These are phyloP conservation scores for Vachellia pachyceras DNA, from an alignment of 306 rosid species.

Conservation along the genomic window DNA sequence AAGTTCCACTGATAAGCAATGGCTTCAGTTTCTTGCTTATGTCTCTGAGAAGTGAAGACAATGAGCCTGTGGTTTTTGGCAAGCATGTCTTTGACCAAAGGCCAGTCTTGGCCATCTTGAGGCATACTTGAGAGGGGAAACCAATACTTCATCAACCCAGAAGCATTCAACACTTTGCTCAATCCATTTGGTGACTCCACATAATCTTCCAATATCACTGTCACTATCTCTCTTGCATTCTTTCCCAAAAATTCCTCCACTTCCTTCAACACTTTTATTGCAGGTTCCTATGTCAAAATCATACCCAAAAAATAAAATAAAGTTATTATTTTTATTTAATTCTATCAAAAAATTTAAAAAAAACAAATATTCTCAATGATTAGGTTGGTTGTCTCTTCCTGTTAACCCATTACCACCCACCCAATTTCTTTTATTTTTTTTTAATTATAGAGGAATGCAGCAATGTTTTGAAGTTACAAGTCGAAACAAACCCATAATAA, in stretches of 20 bases:
- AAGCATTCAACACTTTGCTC: constrained; percentile 32
- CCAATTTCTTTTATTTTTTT: too few species aligned
- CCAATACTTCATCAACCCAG: constrained; percentile 54
- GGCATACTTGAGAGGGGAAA: constrained; percentile 42
- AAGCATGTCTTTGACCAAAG: constrained; percentile 47
- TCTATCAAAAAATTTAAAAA: too few species aligned
- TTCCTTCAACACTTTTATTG: constrained; percentile 49
- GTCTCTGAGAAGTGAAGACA: constrained; percentile 45
- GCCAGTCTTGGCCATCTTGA: constrained; percentile 43
- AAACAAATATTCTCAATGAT: too few species aligned
- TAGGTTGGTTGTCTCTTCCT: too few species aligned
- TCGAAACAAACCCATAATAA: too few species aligned
- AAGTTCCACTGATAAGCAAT: constrained; percentile 39
- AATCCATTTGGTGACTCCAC: constrained; percentile 47
- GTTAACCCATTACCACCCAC: too few species aligned
- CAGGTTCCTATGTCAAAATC: constrained; percentile 39
- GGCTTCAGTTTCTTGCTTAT: constrained; percentile 50
- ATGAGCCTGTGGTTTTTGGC: constrained; percentile 44
- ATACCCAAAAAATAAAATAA: not conserved
- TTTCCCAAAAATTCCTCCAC: constrained; percentile 40
- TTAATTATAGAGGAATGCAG: too few species aligned
- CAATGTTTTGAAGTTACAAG: too few species aligned
- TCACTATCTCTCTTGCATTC: constrained; percentile 53
- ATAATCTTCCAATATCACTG: constrained; percentile 56
- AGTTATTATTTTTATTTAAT: too few species aligned